Conservation (phyloP, 2,329 filamentous ascomycete species). For the Sporothrix pseudoabietina region DNA sequence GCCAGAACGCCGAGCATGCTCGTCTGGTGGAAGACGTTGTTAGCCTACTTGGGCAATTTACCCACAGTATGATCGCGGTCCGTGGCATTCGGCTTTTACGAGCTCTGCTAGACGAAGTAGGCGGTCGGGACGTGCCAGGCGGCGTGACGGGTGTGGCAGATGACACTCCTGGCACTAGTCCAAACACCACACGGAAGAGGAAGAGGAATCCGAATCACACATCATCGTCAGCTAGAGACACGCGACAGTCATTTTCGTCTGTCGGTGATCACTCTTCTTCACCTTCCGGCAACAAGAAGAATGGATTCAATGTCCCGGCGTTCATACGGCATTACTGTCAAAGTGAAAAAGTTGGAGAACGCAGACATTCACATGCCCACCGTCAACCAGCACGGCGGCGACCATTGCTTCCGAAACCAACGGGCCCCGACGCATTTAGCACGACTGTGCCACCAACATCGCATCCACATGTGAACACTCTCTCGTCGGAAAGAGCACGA, state of each 20-base stretch:
- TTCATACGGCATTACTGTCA: constrained; percentile 41
- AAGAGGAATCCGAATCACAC: constrained; percentile 14
- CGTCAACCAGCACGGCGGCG: background rate
- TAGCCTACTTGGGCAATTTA: constrained; percentile 40
- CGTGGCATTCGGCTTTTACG: constrained; percentile 45
- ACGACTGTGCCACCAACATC: background rate
- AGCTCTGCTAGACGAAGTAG: constrained; percentile 39
- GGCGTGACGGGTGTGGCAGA: background rate
- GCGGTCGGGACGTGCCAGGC: background rate
- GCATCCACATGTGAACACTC: background rate
- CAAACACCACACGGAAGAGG: background rate
- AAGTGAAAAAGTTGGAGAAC: background rate
- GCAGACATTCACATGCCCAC: background rate
- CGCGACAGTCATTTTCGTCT: background rate
- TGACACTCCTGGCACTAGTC: background rate
- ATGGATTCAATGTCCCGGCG: constrained; percentile 37
- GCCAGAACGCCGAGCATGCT: constrained; percentile 40
- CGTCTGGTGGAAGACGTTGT: constrained; percentile 42
- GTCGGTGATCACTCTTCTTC: background rate
- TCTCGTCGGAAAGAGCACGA: background rate
- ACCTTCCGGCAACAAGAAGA: background rate
- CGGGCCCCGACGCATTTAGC: background rate
- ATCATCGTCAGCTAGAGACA: background rate
- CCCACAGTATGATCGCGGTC: constrained; percentile 45
- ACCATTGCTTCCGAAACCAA: background rate